These are phyloP conservation scores for Fomitiporia mediterranea DNA, from an alignment of 1,284 basidiomycete genomes.

Conservation along the genomic window DNA sequence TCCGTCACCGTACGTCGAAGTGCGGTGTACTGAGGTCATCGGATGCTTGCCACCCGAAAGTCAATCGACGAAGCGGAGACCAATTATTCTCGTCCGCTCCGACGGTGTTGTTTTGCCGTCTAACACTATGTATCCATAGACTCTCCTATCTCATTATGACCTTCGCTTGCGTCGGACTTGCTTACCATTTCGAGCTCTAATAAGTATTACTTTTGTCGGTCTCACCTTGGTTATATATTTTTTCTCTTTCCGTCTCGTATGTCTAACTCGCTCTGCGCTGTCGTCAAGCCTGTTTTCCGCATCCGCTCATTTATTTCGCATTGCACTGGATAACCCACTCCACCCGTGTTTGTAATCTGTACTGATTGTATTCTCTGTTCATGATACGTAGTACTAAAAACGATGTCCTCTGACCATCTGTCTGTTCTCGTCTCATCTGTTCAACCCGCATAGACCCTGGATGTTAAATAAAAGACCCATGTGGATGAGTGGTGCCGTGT, in stretches of 20 bases:
- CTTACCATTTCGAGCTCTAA: slow-evolving; percentile 8
- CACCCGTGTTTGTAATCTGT: slow-evolving; percentile 12
- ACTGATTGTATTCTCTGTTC: background rate
- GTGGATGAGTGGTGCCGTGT: background rate
- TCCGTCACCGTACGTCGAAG: slow-evolving; percentile 82
- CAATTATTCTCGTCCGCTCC: slow-evolving; percentile 80
- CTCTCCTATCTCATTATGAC: slow-evolving; percentile 1
- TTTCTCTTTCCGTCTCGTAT: slow-evolving; percentile 19
- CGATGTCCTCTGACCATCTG: background rate
- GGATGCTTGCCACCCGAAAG: slow-evolving; percentile 71
- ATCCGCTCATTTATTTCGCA: slow-evolving; percentile 14
- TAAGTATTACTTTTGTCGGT: slow-evolving; percentile 18
- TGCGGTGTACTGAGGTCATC: slow-evolving; percentile 85
- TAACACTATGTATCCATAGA: slow-evolving; percentile 74
- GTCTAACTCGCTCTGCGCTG: slow-evolving; percentile 19
- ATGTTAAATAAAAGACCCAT: background rate
- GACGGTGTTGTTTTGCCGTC: slow-evolving; percentile 94
- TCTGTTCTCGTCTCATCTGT: background rate
- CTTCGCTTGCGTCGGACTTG: slow-evolving; percentile 22
- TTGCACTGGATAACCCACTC: slow-evolving; percentile 10
- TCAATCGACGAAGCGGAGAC: slow-evolving; percentile 59
- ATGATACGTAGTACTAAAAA: background rate
- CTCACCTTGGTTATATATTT: slow-evolving; percentile 18
- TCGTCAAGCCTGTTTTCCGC: slow-evolving; percentile 19
- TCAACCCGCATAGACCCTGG: background rate